phyloP scores from a whole-genome alignment of 2,329 filamentous ascomycete genomes.

The Chaetomiaceae sp. region DNA sequence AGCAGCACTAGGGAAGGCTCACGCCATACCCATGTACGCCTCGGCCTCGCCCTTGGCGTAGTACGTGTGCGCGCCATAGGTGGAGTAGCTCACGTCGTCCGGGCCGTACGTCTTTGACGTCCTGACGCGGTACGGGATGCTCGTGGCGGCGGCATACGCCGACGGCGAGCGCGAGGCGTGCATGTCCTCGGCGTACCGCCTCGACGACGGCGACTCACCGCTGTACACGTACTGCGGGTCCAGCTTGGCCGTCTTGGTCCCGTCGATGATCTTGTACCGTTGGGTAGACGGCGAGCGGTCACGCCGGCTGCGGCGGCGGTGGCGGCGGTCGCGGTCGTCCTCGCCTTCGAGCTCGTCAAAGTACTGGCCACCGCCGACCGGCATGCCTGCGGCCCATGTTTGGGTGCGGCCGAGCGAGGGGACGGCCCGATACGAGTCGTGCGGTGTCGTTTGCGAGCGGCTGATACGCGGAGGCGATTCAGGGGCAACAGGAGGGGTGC shows the following conservation, averaged over 20 bases:
- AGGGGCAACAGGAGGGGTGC: constrained; percentile 18
- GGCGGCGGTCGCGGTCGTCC: constrained; percentile 18
- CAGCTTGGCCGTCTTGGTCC: constrained; percentile 21
- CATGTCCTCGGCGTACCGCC: constrained; percentile 13
- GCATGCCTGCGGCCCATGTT: constrained; percentile 21
- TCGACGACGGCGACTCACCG: constrained; percentile 17
- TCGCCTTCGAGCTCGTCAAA: constrained; percentile 21
- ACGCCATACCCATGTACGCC: constrained; percentile 5
- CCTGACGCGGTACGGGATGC: constrained; percentile 19
- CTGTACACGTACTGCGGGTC: constrained; percentile 19
- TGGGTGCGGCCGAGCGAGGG: constrained; percentile 18
- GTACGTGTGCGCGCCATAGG: constrained; percentile 4
- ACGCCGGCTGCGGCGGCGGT: constrained; percentile 20
- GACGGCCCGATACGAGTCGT: constrained; percentile 13
- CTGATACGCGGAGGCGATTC: constrained; percentile 23
- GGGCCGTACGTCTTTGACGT: constrained; percentile 10
- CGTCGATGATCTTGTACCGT: constrained; percentile 24
- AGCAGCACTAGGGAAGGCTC: no score
- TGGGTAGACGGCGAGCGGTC: constrained; percentile 19
- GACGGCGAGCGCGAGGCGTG: constrained; percentile 12
- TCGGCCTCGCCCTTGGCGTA: neutral
- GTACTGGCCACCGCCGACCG: constrained; percentile 5
- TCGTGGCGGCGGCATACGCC: constrained; percentile 2
- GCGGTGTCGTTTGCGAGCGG: constrained; percentile 21
- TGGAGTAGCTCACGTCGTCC: constrained; percentile 18